phyloP scores from a whole-genome alignment of 2,329 filamentous ascomycete species.

The Alternaria postmessia region DNA sequence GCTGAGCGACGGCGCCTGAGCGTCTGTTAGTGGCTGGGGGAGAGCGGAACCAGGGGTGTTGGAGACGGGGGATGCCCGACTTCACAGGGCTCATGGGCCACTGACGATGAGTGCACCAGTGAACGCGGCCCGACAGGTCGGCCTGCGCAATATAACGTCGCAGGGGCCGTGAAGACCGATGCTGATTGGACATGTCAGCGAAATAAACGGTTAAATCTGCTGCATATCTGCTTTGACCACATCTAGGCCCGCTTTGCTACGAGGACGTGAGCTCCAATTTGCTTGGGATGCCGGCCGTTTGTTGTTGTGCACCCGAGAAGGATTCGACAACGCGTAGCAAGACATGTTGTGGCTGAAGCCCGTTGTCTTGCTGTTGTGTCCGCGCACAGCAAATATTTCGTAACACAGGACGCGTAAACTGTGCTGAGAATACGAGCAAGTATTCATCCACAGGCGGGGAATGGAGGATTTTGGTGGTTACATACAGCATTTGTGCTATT shows the following conservation, averaged over 20 bases:
- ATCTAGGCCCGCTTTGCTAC: constrained; percentile 25
- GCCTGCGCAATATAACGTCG: constrained; percentile 43
- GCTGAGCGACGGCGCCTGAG: constrained; percentile 29
- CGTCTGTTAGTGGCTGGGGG: constrained; percentile 37
- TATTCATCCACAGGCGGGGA: constrained; percentile 5
- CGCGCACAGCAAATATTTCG: neutral
- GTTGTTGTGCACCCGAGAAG: constrained; percentile 29
- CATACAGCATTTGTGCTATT: constrained; percentile 21
- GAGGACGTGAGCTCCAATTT: constrained; percentile 31
- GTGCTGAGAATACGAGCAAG: constrained; percentile 3
- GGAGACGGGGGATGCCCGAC: constrained; percentile 31
- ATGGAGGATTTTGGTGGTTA: constrained; percentile 10
- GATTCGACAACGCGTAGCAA: constrained; percentile 18
- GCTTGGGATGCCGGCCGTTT: constrained; percentile 28
- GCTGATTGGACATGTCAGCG: constrained; percentile 35
- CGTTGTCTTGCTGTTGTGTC: neutral
- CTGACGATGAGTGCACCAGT: constrained; percentile 31
- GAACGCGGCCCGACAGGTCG: constrained; percentile 40
- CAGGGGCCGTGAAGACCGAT: constrained; percentile 30
- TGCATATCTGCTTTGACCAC: constrained; percentile 28
- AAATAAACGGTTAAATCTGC: constrained; percentile 49
- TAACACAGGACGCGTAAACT: constrained; percentile 10
- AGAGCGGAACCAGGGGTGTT: constrained; percentile 27
- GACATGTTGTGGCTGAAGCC: neutral
- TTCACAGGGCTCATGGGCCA: constrained; percentile 33